Evolutionary conservation across 2,329 filamentous ascomycete genomes (phyloP), one percentile per base, ranked within the genome.

Genomic region (Hymenoscyphus salicellus): DNA sequence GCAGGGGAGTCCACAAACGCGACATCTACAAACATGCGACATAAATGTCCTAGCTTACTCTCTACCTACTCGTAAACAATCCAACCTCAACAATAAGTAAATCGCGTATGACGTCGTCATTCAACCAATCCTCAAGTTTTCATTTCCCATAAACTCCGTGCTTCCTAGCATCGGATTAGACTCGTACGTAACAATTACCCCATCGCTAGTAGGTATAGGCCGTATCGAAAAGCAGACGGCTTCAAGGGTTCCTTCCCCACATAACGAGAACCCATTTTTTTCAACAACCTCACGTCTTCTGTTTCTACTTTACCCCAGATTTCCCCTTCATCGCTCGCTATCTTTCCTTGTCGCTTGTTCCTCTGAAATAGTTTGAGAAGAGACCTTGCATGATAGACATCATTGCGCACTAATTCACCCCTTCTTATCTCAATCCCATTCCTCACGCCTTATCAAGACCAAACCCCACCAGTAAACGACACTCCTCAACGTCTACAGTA

Each of bases 141-240:
- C 14, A 49, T 26, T 14, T 14, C 11, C 5, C 46, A 26, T 14
- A 23, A 26, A 23, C 10, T 26, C 3, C 46, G 71, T 60, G 71
- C 72, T 43, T 64, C 68, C 72, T 65, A 64, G 64, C 71, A 73
- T 73, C 58, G 33, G 32, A 33, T 32, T 14, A 5, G 23, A 8
- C 14, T 14, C 14, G 46, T 52, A 52, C 46, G 46, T 52, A 52
- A 52, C 46, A 1, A 52, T 52, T 52, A 52, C 46, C 20, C 46
- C 46, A 52, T 52, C 46, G 20, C 46, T 26, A 23, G 46, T 52
- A 20, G 46, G 46, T 52, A 26, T 26, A 52, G 20, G 7, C 46
- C 46, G 46, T 26, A 52, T 23, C 2, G 46, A 23, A 14, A 52
- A 52, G 20, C 10, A 23, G 23, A 23, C 46, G 23, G 8, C 46